phyloP scores from a whole-genome alignment of 192 early-diverging fungal genomes.

The Piromyces finnis region DNA sequence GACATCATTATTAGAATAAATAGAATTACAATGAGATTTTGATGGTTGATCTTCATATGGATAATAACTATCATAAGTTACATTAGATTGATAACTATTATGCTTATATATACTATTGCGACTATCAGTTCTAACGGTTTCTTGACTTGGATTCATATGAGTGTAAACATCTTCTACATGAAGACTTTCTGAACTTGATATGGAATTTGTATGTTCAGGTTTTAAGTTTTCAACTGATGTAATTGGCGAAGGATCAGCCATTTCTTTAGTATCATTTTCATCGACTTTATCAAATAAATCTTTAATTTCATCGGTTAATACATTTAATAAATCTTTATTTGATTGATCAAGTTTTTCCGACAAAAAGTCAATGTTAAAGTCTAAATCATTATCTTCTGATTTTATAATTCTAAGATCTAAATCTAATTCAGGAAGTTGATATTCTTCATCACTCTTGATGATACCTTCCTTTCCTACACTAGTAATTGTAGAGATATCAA shows the following conservation, averaged over 20 bases:
- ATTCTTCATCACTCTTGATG: no score
- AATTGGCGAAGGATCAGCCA: no score
- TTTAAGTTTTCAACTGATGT: background rate
- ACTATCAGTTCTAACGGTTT: background rate
- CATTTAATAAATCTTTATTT: background rate
- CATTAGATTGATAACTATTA: background rate
- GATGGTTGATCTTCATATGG: background rate
- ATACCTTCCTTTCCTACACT: no score
- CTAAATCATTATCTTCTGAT: no score
- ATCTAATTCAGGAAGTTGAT: no score
- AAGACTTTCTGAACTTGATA: background rate
- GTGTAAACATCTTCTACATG: background rate
- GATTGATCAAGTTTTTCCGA: background rate
- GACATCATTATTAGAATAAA: background rate
- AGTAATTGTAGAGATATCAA: no score
- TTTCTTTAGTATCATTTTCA: background rate
- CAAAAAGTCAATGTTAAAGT: background rate
- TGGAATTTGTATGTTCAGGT: background rate
- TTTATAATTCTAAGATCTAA: background rate
- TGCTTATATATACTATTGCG: background rate
- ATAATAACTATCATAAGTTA: background rate
- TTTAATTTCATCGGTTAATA: background rate
- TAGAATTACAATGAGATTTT: background rate
- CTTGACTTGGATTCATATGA: background rate
- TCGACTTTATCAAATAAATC: background rate